These are phyloP conservation scores for Eucalyptus tenuipes DNA, from an alignment of 345 rosid species.

Conservation along the genomic window DNA sequence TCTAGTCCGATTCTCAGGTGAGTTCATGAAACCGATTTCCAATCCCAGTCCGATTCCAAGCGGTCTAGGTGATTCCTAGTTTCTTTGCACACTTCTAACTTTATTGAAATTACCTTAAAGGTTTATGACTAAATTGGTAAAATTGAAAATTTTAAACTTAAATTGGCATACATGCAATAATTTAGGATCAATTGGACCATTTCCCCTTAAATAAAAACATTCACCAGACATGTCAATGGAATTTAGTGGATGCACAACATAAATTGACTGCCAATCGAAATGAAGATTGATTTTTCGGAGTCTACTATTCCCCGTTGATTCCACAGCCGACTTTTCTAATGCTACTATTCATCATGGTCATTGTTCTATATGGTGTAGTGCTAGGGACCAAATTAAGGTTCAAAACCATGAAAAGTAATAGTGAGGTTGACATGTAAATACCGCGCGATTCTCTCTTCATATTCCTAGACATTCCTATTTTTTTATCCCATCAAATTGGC, in stretches of 20 bases:
- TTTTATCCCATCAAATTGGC: not conserved
- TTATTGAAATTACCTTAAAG: too few species aligned
- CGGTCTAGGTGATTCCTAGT: too few species aligned
- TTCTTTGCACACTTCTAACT: too few species aligned
- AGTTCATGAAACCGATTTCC: too few species aligned
- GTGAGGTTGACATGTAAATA: not conserved
- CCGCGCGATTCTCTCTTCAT: not conserved
- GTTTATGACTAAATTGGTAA: not conserved
- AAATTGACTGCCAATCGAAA: not conserved
- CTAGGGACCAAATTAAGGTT: not conserved
- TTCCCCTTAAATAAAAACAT: not conserved
- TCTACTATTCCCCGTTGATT: not conserved
- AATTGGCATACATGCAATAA: too few species aligned
- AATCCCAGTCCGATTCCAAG: accelerated
- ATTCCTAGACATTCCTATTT: not conserved
- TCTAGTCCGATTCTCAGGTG: too few species aligned
- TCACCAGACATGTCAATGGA: not conserved
- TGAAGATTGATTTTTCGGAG: not conserved
- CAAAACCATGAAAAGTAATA: not conserved
- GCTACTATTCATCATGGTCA: not conserved
- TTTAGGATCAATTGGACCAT: not conserved
- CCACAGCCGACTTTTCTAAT: not conserved
- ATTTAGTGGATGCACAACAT: not conserved
- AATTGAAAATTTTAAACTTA: too few species aligned
- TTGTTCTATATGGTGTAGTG: not conserved